Evolutionary conservation across 805 yeast genomes (phyloP), one percentile per base, ranked within the genome.

Genomic region (Lipomyces oligophaga): DNA sequence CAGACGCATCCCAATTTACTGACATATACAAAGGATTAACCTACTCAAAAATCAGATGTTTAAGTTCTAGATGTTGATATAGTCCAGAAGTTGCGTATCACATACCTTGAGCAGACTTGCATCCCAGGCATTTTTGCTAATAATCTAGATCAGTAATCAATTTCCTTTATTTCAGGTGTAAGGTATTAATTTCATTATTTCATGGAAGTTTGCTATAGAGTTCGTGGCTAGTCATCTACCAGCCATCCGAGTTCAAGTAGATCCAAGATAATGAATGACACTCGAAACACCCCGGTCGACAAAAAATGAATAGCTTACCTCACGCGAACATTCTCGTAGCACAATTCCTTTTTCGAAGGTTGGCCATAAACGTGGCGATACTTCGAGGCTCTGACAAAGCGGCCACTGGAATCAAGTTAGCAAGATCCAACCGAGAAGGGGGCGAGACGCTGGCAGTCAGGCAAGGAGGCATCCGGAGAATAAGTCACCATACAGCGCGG

Each of bases 331-430:
- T 84, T 84, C 59, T 84, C 93, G 61, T 79, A 82, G 64, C 83
- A 77, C 47, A 77, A 68, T 61, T 84, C 90, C 62, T 76, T 80
- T 64, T 78, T 78, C 51, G 80, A 73, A 15, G 93, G 79, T 69
- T 89, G 97, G 34, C 97, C 97, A 66, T 76, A 93, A 19, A 93
- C 97, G 64, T 93, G 97, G 64, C 98, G 86, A 65, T 81, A 93
- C 65, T 93, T 93, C 7, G 97, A 90, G 19, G 96, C 95, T 70
- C 97, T 85, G 34, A 93, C 97, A 64, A 89, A 88, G 67, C 84
- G 81, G 28, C 69, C 67, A 47, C 68, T 65, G 19, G 8, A 16
- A 8, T n/a, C n/a, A n/a, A n/a, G n/a, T n/a, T n/a, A n/a, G n/a
- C n/a, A n/a, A n/a, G n/a, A n/a, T n/a, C n/a, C n/a, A n/a, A n/a